Evolutionary conservation across 495 filamentous ascomycete species (phyloP), one percentile per base, ranked within the genome.

Genomic region (Xylaria cubensis): DNA sequence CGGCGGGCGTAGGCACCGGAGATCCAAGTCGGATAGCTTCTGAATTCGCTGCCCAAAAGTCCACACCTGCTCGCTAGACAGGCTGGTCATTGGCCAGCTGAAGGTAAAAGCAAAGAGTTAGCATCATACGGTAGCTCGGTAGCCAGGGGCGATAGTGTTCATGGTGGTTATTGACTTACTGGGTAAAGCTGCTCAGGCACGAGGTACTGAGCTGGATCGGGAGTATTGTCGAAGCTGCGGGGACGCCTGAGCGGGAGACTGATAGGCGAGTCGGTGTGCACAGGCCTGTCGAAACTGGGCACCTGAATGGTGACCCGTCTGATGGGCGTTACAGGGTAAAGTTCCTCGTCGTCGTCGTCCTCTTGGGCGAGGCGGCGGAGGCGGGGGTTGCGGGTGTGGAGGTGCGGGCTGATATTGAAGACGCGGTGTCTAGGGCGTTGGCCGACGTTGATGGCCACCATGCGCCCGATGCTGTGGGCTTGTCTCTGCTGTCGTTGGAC

Each of bases 61-160:
- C 63, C 61, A 51, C 21, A 15, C 36, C 70, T 72, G 70, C 63
- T 61, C 58, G 21, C 70, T 72, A 72, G 64, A 42, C 70, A 72
- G 63, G 70, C 9, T 61, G 62, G 63, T 34, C 70, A 66, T 72
- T 46, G 62, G 70, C 12, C 26, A 64, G 21, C 69, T 71, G n/a
- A 13, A 65, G 48, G 32, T 10, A 59, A 53, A 58, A 39, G 55
- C 55, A 69, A 4, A 36, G 13, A n/a, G 61, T 71, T 36, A 71
- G 69, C 4, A 56, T 64, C 46, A 64, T n/a, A 19, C 10, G 19
- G 19, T 44, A 12, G 46, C 3, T 36, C 29, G 56, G 56, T 59
- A 36, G 24, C 53, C 19, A 36, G 56, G 4, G 32, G 32, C 3
- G 3, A 61, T 17, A 21, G 53, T 56, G 29, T 12, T 17, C 12